These are phyloP conservation scores for Suhomyces bribrorum DNA, from an alignment of 1,139 yeast genomes.

Conservation along the genomic window DNA sequence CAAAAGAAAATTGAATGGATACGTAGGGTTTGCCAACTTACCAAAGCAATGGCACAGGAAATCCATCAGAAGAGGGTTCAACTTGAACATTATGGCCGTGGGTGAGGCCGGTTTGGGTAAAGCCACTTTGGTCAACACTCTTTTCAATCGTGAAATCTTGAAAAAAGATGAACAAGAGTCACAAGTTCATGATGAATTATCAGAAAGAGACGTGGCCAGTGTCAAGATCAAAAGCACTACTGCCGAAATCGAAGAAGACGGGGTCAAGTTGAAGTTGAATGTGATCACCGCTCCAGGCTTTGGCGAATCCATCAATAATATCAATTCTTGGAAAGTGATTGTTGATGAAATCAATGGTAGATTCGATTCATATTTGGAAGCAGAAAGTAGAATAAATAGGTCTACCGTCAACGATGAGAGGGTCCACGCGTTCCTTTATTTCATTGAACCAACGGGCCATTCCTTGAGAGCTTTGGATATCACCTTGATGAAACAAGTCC, in stretches of 20 bases:
- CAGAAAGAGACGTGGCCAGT: conserved; percentile 16
- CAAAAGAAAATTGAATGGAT: conserved; percentile 83
- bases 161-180: conserved; percentile 19
- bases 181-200: conserved; percentile 21
- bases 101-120: conserved; percentile 95
- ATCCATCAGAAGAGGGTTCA: conserved; percentile 92
- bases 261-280: conserved; percentile 81
- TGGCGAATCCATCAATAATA: conserved; percentile 87
- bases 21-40: conserved; percentile 95
- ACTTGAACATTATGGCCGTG: conserved; percentile 82
- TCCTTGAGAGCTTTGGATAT: conserved; percentile 87
- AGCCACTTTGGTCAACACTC: conserved; percentile 85
- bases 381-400: conserved; percentile 85
- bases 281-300: conserved; percentile 93
- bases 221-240: conserved; percentile 69
- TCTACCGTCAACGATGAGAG: conserved; percentile 72
- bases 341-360: conserved; percentile 86
- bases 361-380: conserved; percentile 85
- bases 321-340: conserved; percentile 91
- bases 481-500: conserved; percentile 83
- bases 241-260: conserved; percentile 87
- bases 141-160: conserved; percentile 79
- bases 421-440: conserved; percentile 83
- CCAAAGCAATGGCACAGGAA: conserved; percentile 99
- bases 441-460: conserved; percentile 97